Evolutionary conservation across 1,284 basidiomycete genomes (phyloP).

Genomic region (Meripilus lineatus): DNA sequence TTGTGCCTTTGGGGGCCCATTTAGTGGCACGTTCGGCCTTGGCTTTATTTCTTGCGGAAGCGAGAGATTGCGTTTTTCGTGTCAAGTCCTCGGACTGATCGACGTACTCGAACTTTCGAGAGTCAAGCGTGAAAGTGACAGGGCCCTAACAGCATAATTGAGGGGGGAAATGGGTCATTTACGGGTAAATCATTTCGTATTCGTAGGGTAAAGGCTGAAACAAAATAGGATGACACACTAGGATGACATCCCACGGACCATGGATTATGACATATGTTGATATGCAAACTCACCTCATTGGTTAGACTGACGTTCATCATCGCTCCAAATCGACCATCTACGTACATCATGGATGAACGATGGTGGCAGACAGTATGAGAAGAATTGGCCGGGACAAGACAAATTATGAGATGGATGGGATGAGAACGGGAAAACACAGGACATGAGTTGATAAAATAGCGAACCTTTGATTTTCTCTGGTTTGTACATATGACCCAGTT

Average conservation of each 20-base stretch:
- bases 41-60: too few relatives aligned
- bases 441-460: too few relatives aligned
- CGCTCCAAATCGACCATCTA: slow-evolving; percentile 88
- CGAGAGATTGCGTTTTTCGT: too few relatives aligned
- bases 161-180: too few relatives aligned
- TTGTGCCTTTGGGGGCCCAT: background rate
- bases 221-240: slow-evolving; percentile 4
- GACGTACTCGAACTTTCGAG: slow-evolving; percentile 61
- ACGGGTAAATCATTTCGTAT: too few relatives aligned
- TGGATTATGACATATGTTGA: too few relatives aligned
- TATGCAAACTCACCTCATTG: slow-evolving; percentile 86
- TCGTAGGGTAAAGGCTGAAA: background rate
- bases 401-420: slow-evolving; percentile 10
- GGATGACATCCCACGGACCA: slow-evolving; percentile 18
- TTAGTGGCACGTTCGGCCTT: background rate
- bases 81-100: slow-evolving; percentile 21
- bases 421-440: too few relatives aligned
- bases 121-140: slow-evolving; percentile 78
- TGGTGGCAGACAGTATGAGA: slow-evolving; percentile 1
- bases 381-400: too few relatives aligned
- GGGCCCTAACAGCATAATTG: too few relatives aligned
- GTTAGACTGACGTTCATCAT: slow-evolving; percentile 88
- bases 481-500: slow-evolving; percentile 60
- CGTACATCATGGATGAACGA: slow-evolving; percentile 9
- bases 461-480: slow-evolving; percentile 77